A percentile compares a stretch with the other conserved stretches of the same genome.
Conservation (phyloP, 805 yeast species). For the Crinitomyces ghanaensis region DNA sequence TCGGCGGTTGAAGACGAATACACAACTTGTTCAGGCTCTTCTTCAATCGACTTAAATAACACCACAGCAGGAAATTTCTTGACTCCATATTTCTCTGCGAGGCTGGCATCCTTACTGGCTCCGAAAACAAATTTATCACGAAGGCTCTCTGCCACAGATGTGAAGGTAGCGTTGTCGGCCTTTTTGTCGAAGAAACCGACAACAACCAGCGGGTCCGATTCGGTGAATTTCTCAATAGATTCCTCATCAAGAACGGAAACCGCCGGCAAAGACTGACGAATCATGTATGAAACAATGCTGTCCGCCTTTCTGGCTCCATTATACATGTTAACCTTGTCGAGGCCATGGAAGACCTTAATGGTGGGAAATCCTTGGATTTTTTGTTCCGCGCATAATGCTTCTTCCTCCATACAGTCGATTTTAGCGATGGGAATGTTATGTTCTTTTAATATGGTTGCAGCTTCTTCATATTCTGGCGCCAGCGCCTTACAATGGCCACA, state of each 20-base stretch:
- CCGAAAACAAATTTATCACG: conserved; percentile 59
- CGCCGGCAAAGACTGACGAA: conserved; percentile 71
- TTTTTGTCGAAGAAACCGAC: conserved; percentile 47
- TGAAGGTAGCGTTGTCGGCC: conserved; percentile 45
- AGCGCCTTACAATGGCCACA: conserved; percentile 85
- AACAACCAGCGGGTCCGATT: conserved; percentile 29
- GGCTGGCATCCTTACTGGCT: conserved; percentile 31
- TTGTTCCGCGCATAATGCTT: conserved; percentile 60
- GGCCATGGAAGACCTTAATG: conserved; percentile 48
- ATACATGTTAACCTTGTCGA: conserved; percentile 42
- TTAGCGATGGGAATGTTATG: conserved; percentile 33
- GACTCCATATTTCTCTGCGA: conserved; percentile 32
- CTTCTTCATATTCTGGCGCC: conserved; percentile 50
- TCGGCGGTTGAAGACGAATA: conserved; percentile 19
- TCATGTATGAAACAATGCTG: conserved; percentile 68
- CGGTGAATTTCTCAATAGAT: conserved; percentile 39
- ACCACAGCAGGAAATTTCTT: conserved; percentile 37
- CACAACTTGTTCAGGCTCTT: conserved; percentile 18
- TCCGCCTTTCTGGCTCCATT: conserved; percentile 76
- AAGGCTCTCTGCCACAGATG: conserved; percentile 46
- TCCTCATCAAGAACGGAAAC: conserved; percentile 41
- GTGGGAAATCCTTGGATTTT: conserved; percentile 78
- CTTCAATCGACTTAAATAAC: conserved; percentile 28
- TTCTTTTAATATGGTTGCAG: conserved; percentile 49
- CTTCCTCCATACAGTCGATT: conserved; percentile 70